Percentiles rank a stretch among this genome's conserved stretches.
Conservation (phyloP, 352 stramenopile species). For the Phytophthora brassicae region DNA sequence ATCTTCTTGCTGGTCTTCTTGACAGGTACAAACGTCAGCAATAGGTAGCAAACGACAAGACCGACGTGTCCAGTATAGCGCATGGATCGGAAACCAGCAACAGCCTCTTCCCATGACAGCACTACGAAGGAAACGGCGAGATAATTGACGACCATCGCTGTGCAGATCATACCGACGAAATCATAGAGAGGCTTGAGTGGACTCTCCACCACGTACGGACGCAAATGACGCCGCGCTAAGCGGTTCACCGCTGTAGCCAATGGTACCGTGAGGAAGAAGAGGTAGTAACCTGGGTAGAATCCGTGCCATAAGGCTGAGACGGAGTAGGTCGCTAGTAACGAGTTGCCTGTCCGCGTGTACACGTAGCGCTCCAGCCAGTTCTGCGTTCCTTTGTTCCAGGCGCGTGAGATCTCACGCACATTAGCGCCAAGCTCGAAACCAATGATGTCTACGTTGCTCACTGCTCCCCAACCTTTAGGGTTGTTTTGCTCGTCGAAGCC, state of each 20-base stretch:
- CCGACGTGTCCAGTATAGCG: conserved; percentile 60
- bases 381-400: conserved; percentile 98
- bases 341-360: conserved; percentile 95
- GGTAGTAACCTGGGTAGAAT: conserved; percentile 99
- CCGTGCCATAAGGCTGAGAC: conserved; percentile 97
- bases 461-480: conserved; percentile 89
- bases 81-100: conserved; percentile 56
- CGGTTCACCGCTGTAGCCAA: conserved; percentile 73
- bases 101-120: conserved; percentile 58
- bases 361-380: conserved; percentile 97
- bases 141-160: conserved; percentile 70
- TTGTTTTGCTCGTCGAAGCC: conserved; percentile 89
- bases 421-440: conserved; percentile 93
- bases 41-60: conserved; percentile 39
- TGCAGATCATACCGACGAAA: conserved; percentile 51
- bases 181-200: conserved; percentile 64
- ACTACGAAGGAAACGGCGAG: conserved; percentile 72
- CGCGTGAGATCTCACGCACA: conserved; percentile 84
- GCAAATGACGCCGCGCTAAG: conserved; percentile 51
- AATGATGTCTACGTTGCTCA: conserved; percentile 96
- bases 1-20: conserved; percentile 44
- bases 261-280: conserved; percentile 89
- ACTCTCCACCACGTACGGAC: conserved; percentile 49
- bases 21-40: conserved; percentile 43
- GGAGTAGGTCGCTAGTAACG: conserved; percentile 92